Conservation (phyloP, 2,329 filamentous ascomycete genomes). For the Xylariaceae sp. region DNA sequence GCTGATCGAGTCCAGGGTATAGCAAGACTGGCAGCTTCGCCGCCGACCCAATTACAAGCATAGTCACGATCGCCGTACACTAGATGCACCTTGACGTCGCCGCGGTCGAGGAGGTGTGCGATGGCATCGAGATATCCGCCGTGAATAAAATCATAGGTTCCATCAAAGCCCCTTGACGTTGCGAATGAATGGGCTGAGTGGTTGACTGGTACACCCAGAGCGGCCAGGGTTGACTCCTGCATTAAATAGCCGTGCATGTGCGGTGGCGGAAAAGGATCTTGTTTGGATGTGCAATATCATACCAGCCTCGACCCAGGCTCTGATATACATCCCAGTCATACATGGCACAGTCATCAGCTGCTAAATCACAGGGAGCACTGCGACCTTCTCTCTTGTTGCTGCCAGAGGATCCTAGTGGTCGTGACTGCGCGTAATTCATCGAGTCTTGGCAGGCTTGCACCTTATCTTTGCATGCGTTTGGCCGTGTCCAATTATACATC, state of each 20-base stretch:
- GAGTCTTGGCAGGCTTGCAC: slow-evolving; percentile 45
- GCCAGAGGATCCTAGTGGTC: slow-evolving; percentile 36
- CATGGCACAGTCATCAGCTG: slow-evolving; percentile 40
- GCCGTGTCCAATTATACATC: slow-evolving; percentile 10
- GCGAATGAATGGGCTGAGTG: slow-evolving; percentile 41
- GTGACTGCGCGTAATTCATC: slow-evolving; percentile 43
- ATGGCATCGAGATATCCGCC: slow-evolving; percentile 39
- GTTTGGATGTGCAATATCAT: slow-evolving; percentile 49
- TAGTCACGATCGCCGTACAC: slow-evolving; percentile 57
- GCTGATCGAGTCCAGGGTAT: slow-evolving; percentile 45
- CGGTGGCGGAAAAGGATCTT: slow-evolving; percentile 45
- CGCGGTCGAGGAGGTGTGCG: slow-evolving; percentile 41
- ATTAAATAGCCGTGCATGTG: slow-evolving; percentile 52
- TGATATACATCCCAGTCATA: slow-evolving; percentile 3
- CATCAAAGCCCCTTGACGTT: slow-evolving; percentile 38
- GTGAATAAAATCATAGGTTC: slow-evolving; percentile 22
- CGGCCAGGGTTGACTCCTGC: slow-evolving; percentile 46
- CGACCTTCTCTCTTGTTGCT: slow-evolving; percentile 31
- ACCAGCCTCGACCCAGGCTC: slow-evolving; percentile 42
- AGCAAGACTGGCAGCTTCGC: slow-evolving; percentile 44
- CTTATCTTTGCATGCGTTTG: slow-evolving; percentile 44
- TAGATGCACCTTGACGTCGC: slow-evolving; percentile 50
- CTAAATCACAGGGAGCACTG: slow-evolving; percentile 39
- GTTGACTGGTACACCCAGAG: slow-evolving; percentile 54
- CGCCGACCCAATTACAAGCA: slow-evolving; percentile 53